Conservation (phyloP, 140 eudicot genomes). For the Erigeron philadelphicus region DNA sequence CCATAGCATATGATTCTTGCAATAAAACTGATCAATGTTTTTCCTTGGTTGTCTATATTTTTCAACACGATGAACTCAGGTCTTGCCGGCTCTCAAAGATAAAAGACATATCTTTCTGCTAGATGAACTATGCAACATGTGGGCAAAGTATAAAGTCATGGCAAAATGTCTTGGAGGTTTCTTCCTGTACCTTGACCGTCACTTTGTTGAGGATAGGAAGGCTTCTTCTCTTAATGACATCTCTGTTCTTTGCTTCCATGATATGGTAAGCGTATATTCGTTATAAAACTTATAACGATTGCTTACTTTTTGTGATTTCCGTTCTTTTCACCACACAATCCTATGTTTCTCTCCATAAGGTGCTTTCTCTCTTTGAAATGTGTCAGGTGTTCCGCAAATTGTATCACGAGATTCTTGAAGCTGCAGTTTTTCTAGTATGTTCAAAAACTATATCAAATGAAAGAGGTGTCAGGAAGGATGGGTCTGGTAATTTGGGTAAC, state of each 20-base stretch:
- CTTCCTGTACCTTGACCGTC: constrained; percentile 44
- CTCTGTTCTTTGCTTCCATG: constrained; percentile 40
- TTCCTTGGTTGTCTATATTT: neutral
- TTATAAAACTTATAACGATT: neutral
- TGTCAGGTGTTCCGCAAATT: constrained; percentile 36
- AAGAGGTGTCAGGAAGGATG: constrained; percentile 3
- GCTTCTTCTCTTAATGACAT: constrained; percentile 26
- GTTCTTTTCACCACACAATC: constrained; percentile 1
- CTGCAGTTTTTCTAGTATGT: constrained; percentile 42
- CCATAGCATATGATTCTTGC: neutral
- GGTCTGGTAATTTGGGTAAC: neutral
- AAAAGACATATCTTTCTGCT: constrained; percentile 29
- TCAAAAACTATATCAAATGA: constrained; percentile 4
- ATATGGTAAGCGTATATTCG: constrained; percentile 27
- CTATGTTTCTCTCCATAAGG: neutral
- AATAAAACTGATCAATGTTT: neutral
- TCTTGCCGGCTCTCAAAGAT: constrained; percentile 39
- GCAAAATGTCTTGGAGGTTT: constrained; percentile 44
- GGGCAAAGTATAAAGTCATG: constrained; percentile 45
- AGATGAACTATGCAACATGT: constrained; percentile 37
- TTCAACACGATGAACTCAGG: constrained; percentile 27
- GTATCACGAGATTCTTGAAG: constrained; percentile 30
- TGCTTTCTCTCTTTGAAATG: constrained; percentile 7
- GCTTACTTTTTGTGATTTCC: neutral
- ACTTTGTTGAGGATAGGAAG: constrained; percentile 27